A percentile compares a stretch with the other conserved stretches of the same genome.
Evolutionary conservation across 495 filamentous ascomycete genomes (phyloP).

Genomic region (Massariosphaeria phaeospora): DNA sequence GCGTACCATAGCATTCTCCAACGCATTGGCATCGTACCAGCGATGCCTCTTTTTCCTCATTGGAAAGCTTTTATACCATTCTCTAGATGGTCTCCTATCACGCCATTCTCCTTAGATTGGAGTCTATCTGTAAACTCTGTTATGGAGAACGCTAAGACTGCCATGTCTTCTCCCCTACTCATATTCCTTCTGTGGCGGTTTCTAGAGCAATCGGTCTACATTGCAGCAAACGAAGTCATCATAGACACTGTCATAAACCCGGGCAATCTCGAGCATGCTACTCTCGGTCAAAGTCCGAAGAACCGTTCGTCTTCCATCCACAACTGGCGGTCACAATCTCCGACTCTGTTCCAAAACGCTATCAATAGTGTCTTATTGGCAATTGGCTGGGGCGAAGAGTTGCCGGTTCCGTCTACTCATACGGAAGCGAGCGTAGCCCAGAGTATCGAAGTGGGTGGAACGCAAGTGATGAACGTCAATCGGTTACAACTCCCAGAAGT

Average conservation of each 20-base stretch:
- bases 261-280: constrained; percentile 11
- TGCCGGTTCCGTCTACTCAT: not conserved
- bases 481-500: constrained; percentile 9
- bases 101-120: not conserved
- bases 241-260: constrained; percentile 11
- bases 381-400: constrained; percentile 20
- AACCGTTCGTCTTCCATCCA: constrained; percentile 4
- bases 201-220: constrained; percentile 15
- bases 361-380: constrained; percentile 9
- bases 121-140: not conserved
- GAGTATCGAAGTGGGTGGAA: constrained; percentile 2
- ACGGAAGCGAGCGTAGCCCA: not conserved
- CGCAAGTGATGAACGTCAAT: constrained; percentile 8
- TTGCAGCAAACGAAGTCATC: constrained; percentile 14
- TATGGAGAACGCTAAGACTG: not conserved
- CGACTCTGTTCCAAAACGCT: not conserved
- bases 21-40: constrained; percentile 21
- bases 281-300: constrained; percentile 7
- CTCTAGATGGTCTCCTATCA: constrained; percentile 18
- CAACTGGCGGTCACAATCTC: constrained; percentile 2
- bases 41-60: constrained; percentile 13
- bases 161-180: constrained; percentile 19
- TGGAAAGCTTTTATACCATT: constrained; percentile 25
- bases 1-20: constrained; percentile 25
- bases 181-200: constrained; percentile 16